Conservation (phyloP, 371 early-diverging fungal species). For the Rhizopus stolonifer region DNA sequence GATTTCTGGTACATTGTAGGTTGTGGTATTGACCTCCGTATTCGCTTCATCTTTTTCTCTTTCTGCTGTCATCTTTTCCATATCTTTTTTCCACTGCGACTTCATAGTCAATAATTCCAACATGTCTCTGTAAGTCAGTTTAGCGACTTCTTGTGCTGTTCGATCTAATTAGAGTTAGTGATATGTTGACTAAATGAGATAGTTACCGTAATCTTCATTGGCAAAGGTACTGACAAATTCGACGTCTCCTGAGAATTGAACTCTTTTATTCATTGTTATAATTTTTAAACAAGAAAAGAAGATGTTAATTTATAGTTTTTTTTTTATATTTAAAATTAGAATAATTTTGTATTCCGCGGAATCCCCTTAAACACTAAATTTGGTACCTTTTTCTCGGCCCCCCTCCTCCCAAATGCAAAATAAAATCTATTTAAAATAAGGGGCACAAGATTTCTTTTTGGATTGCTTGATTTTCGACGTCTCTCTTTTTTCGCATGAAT, state of each 20-base stretch:
- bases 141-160: conserved; percentile 49
- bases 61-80: conserved; percentile 40
- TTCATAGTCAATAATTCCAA: conserved; percentile 44
- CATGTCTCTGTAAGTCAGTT: conserved; percentile 49
- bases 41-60: conserved; percentile 14
- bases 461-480: too few relatives aligned
- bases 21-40: conserved; percentile 1
- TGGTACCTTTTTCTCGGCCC: too few relatives aligned
- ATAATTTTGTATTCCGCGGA: too few relatives aligned
- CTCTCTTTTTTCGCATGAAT: too few relatives aligned
- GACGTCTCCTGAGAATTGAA: conserved; percentile 44
- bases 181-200: neutral
- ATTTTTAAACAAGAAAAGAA: neutral
- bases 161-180: conserved; percentile 28
- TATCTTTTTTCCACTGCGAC: conserved; percentile 46
- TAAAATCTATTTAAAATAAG: too few relatives aligned
- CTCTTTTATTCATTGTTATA: conserved; percentile 33
- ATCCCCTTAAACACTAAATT: too few relatives aligned
- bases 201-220: conserved; percentile 49
- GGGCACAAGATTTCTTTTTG: too few relatives aligned
- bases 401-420: too few relatives aligned
- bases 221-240: conserved; percentile 44
- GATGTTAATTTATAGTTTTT: neutral
- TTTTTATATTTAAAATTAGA: too few relatives aligned
- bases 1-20: conserved; percentile 22